Percentiles rank a stretch among this genome's conserved stretches.
These are phyloP conservation scores for Tolypocladium endophyticum DNA, from an alignment of 2,329 filamentous ascomycete genomes.

Conservation along the genomic window DNA sequence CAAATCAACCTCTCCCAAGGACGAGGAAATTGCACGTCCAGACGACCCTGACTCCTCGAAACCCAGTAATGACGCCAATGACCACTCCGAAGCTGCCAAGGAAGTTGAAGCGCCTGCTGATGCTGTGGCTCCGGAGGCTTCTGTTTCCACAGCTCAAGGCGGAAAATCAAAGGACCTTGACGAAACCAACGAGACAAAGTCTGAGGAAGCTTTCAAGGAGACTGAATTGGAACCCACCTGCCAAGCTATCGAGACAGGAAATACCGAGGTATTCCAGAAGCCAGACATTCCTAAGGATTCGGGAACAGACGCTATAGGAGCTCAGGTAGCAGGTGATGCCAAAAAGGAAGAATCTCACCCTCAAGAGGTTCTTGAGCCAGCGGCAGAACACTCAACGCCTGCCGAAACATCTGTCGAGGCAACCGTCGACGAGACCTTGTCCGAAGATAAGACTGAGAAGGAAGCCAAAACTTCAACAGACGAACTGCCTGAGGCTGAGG, in stretches of 20 bases:
- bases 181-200: background rate
- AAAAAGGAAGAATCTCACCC: background rate
- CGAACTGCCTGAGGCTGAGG: background rate
- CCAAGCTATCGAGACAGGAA: background rate
- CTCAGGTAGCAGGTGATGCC: background rate
- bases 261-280: background rate
- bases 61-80: background rate
- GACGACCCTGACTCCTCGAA: background rate
- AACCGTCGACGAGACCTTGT: constrained; percentile 1
- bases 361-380: background rate
- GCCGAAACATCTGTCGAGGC: constrained; percentile 1
- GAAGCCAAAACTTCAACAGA: background rate
- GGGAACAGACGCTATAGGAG: background rate
- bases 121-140: background rate
- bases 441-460: background rate
- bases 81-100: constrained; percentile 2
- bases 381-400: background rate
- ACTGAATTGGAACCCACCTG: background rate
- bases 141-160: background rate
- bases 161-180: background rate
- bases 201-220: background rate
- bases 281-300: background rate
- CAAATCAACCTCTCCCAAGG: background rate
- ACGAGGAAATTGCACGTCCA: background rate
- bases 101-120: constrained; percentile 1